Percentiles rank a stretch among this genome's conserved stretches.
These are phyloP conservation scores for Fraxinus pennsylvanica DNA, from an alignment of 257 asterid genomes.

Conservation along the genomic window DNA sequence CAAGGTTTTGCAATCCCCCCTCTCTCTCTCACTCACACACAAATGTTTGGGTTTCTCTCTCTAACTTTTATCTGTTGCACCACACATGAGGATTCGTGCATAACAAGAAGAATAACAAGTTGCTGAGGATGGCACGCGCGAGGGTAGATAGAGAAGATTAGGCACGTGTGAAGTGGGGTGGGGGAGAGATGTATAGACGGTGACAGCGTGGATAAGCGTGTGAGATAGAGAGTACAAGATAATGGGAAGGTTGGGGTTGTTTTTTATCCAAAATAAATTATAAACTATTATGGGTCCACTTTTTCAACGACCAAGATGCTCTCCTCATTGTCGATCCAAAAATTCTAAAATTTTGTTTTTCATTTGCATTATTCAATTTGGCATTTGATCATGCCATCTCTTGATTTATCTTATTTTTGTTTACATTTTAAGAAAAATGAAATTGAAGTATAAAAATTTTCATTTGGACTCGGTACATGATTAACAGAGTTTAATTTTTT, in stretches of 20 bases:
- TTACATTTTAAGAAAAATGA: no score
- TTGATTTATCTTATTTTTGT: no score
- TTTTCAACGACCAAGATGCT: no score
- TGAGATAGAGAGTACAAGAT: neutral
- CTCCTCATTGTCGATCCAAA: neutral
- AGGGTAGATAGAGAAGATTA: conserved; percentile 20
- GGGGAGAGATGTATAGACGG: neutral
- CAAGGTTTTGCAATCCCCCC: neutral
- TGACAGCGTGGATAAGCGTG: conserved; percentile 15
- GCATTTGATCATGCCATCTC: no score
- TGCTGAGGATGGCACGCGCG: conserved; percentile 33
- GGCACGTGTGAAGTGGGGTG: conserved; percentile 25
- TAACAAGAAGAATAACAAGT: conserved; percentile 21
- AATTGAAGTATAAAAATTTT: no score
- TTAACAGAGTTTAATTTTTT: no score
- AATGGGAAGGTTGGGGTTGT: no score
- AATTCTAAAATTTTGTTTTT: neutral
- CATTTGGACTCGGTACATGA: no score
- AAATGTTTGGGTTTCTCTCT: conserved; percentile 47
- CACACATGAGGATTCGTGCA: conserved; percentile 44
- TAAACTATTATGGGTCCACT: no score
- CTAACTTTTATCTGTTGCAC: conserved; percentile 66
- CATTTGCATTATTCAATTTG: no score
- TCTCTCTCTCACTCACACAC: neutral
- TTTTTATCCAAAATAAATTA: no score